These are phyloP conservation scores for Capronia coronata DNA, from an alignment of 2,329 filamentous ascomycete species.

Conservation along the genomic window DNA sequence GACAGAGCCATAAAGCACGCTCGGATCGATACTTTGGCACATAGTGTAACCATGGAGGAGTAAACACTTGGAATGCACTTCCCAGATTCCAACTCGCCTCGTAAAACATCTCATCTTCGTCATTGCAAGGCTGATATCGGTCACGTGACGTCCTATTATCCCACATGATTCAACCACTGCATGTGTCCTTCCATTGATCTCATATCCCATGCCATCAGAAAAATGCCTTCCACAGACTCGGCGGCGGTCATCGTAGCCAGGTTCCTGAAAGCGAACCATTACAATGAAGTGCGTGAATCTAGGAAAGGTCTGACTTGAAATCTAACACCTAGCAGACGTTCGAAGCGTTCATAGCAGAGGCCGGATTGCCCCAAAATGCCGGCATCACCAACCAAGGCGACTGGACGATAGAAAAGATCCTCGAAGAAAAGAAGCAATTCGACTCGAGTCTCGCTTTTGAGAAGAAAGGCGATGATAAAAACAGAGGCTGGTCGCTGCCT, in stretches of 20 bases:
- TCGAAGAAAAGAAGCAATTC: slow-evolving; percentile 55
- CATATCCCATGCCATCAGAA: background rate
- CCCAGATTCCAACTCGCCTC: too few relatives aligned
- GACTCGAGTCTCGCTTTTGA: slow-evolving; percentile 53
- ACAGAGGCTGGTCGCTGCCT: slow-evolving; percentile 42
- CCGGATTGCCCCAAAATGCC: slow-evolving; percentile 47
- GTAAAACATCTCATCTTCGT: too few relatives aligned
- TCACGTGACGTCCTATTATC: background rate
- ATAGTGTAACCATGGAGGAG: too few relatives aligned
- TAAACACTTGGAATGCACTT: too few relatives aligned
- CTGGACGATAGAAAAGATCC: slow-evolving; percentile 53
- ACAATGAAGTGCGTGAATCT: slow-evolving; percentile 30
- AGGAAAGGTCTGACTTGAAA: background rate
- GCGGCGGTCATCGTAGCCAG: slow-evolving; percentile 37
- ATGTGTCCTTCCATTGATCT: background rate
- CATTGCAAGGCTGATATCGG: too few relatives aligned
- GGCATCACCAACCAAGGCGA: slow-evolving; percentile 38
- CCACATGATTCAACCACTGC: background rate
- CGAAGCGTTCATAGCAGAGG: slow-evolving; percentile 52
- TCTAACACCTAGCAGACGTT: slow-evolving; percentile 43
- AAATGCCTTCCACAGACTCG: slow-evolving; percentile 27
- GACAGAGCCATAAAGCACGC: background rate
- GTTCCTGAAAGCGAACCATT: slow-evolving; percentile 40
- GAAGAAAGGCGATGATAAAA: slow-evolving; percentile 43
- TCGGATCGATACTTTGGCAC: too few relatives aligned